These are phyloP conservation scores for Iris macrosiphon DNA, from an alignment of 106 monocot genomes.

Conservation along the genomic window DNA sequence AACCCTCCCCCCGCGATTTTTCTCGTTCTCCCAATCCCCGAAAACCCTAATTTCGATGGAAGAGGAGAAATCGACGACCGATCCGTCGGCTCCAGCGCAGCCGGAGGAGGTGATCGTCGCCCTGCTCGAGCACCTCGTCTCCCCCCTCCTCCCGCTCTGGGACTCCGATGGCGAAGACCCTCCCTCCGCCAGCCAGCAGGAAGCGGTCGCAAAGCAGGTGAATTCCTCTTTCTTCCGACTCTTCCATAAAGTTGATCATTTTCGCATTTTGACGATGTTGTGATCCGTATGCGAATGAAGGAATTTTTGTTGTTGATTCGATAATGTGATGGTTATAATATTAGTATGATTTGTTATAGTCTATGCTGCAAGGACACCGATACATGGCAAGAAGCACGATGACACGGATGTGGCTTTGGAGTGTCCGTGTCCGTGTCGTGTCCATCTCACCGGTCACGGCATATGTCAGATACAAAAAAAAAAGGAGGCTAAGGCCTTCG, in stretches of 20 bases:
- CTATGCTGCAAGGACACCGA: neutral
- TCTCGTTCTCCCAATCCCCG: no score
- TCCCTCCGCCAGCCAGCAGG: constrained; percentile 27
- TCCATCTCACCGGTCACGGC: no score
- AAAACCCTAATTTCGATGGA: no score
- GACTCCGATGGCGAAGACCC: neutral
- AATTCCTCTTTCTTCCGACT: neutral
- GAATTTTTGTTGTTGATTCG: neutral
- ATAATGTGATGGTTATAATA: neutral
- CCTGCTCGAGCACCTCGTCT: constrained; percentile 48
- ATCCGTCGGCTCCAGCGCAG: constrained; percentile 6
- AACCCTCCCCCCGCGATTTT: no score
- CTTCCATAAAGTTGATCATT: neutral
- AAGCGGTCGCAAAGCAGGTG: constrained; percentile 58
- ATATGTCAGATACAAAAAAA: no score
- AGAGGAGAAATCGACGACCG: no score
- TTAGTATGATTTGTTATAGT: neutral
- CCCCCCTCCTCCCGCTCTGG: constrained; percentile 37
- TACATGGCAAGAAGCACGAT: no score
- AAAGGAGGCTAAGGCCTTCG: no score
- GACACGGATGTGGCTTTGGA: no score
- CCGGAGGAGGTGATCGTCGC: constrained; percentile 51
- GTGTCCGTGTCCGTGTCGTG: no score
- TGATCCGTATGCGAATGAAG: no score
- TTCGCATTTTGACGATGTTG: neutral